These are phyloP conservation scores for Rhodocollybia butyracea DNA, from an alignment of 768 basidiomycete genomes.

Conservation along the genomic window DNA sequence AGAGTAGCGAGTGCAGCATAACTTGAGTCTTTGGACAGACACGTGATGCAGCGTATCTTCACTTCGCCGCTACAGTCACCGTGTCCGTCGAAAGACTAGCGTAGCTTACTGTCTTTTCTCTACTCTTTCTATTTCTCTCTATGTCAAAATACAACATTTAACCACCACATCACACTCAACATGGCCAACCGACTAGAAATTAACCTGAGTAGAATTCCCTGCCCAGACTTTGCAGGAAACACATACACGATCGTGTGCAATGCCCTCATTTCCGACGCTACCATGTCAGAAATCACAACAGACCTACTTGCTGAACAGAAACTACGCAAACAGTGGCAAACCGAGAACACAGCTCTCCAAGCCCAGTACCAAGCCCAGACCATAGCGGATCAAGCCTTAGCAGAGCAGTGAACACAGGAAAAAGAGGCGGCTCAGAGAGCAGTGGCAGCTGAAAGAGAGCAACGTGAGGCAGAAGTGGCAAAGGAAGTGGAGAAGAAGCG, in stretches of 20 bases:
- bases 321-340: background rate
- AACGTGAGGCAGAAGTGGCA: conserved; percentile 13
- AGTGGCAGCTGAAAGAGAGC: conserved; percentile 11
- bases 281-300: background rate
- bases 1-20: background rate
- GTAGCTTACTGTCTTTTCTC: background rate
- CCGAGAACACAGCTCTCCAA: background rate
- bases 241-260: background rate
- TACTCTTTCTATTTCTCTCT: background rate
- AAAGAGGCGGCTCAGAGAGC: conserved; percentile 4
- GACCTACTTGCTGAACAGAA: conserved; percentile 12
- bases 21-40: conserved; percentile 6
- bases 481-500: conserved; percentile 15
- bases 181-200: background rate
- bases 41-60: conserved; percentile 2
- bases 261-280: background rate
- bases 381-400: conserved; percentile 9
- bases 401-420: conserved; percentile 23
- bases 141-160: too few species aligned
- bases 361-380: background rate
- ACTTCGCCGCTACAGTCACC: background rate
- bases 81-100: too few species aligned
- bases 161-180: background rate
- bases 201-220: background rate
- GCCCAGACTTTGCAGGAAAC: background rate